Evolutionary conservation across 192 early-diverging fungal species (phyloP), one percentile per base, ranked within the genome.

Genomic region (Entomortierella parvispora): DNA sequence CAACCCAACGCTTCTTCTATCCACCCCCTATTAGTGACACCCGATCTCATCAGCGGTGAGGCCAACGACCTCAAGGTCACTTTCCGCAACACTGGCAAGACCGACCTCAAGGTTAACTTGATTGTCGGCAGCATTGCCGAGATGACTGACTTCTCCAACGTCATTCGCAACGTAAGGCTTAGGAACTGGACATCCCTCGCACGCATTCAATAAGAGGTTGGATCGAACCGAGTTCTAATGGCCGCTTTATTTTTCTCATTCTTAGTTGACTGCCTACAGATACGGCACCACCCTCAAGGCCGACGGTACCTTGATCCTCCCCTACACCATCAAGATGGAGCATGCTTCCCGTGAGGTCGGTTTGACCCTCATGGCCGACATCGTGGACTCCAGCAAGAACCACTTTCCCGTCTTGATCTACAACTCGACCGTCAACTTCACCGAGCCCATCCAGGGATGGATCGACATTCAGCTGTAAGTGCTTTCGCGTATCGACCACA

Each of bases 1-100:
- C 20, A 0, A 8, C 8, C 25, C 29, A 28, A 52, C 50, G 26
- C 25, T 28, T 28, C 29, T 3, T 28, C 29, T 52, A 53, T 26
- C 29, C 4, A 52, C 26, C 2, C 49, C 22, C 6, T 25, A 33
- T 10, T 62, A 77, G 74, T 77, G 60, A 77, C 65, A 29, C 74
- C 74, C 33, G 45, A 60, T 42, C 50, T 77, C 8, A 45, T 77
- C 60, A 68, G 59, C 49, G 74, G 74, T 44, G 74, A 77, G 49
- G n/a, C 74, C 55, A 77, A 77, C 74, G 62, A 64, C 53, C 22
- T 77, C 48, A 62, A 68, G 54, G 65, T 77, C 37, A 68, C 65
- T 55, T 77, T 77, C 65, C 60, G 56, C 29, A 77, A 77, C 66
- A 46, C 74, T 44, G 74, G 74, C 65, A 77, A 77, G 66, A 68